A percentile compares a stretch with the other conserved stretches of the same genome.
These are phyloP conservation scores for Fusarium veterinarium DNA, from an alignment of 2,329 filamentous ascomycete species.

Conservation along the genomic window DNA sequence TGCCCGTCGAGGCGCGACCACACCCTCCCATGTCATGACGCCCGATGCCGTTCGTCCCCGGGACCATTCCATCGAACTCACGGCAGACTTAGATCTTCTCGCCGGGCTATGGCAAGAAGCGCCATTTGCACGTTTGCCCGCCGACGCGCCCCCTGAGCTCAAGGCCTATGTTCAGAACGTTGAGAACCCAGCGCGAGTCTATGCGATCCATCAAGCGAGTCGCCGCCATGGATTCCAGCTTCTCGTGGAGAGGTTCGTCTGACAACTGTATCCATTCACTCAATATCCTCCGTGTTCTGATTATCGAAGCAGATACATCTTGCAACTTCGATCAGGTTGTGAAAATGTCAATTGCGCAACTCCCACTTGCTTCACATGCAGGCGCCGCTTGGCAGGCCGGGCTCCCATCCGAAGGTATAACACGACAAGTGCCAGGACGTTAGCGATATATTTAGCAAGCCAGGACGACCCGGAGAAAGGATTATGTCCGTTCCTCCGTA, in stretches of 20 bases:
- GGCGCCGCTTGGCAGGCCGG: constrained; percentile 73
- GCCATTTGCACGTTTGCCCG: constrained; percentile 68
- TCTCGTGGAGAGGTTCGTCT: constrained; percentile 72
- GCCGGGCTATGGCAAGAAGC: constrained; percentile 71
- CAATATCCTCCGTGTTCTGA: constrained; percentile 7
- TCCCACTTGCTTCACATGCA: constrained; percentile 83
- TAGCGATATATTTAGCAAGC: constrained; percentile 84
- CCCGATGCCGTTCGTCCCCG: constrained; percentile 34
- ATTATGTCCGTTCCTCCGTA: constrained; percentile 69
- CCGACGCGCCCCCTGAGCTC: constrained; percentile 70
- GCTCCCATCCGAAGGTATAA: constrained; percentile 83
- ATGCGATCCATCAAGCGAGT: constrained; percentile 69
- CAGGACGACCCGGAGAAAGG: constrained; percentile 79
- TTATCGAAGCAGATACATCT: constrained; percentile 71
- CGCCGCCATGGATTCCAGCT: constrained; percentile 73
- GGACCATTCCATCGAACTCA: constrained; percentile 37
- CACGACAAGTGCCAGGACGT: constrained; percentile 80
- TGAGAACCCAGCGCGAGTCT: constrained; percentile 70
- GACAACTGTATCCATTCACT: background rate
- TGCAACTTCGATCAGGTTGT: constrained; percentile 86
- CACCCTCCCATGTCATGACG: constrained; percentile 42
- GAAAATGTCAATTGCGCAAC: constrained; percentile 75
- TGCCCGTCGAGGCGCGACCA: constrained; percentile 26
- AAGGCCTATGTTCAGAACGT: constrained; percentile 66
- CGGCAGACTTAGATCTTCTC: constrained; percentile 60